Evolutionary conservation across 768 basidiomycete genomes (phyloP).

Genomic region (Boletellus ananas): DNA sequence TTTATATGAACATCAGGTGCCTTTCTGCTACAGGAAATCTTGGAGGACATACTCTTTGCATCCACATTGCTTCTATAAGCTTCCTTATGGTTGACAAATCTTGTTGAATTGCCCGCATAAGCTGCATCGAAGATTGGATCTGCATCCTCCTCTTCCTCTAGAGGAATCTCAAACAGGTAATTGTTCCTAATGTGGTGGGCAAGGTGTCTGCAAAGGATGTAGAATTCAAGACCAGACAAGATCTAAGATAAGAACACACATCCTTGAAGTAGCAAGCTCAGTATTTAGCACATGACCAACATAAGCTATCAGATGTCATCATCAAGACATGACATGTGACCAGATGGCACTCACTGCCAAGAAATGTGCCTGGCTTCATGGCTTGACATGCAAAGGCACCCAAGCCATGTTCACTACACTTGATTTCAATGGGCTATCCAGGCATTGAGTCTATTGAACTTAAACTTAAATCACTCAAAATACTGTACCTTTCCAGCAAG

Average conservation of each 20-base stretch:
- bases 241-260: background rate
- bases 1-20: background rate
- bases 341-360: slow-evolving; percentile 30
- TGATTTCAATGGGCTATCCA: slow-evolving; percentile 36
- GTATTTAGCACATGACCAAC: slow-evolving; percentile 26
- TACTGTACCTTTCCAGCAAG: slow-evolving; percentile 20
- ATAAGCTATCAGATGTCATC: slow-evolving; percentile 34
- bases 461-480: background rate
- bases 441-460: background rate
- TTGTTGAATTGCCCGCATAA: slow-evolving; percentile 40
- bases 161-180: slow-evolving; percentile 32
- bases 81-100: slow-evolving; percentile 40
- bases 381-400: slow-evolving; percentile 42
- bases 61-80: slow-evolving; percentile 11
- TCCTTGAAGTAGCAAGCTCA: slow-evolving; percentile 12
- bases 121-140: slow-evolving; percentile 34
- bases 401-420: slow-evolving; percentile 35
- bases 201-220: slow-evolving; percentile 8
- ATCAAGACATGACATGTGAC: background rate
- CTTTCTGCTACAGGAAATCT: background rate
- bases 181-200: slow-evolving; percentile 23
- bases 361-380: slow-evolving; percentile 21
- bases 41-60: slow-evolving; percentile 24
- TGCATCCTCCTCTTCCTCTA: background rate
- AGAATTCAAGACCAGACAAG: background rate